These are phyloP conservation scores for Paraphaeosphaeria sporulosa DNA, from an alignment of 2,329 filamentous ascomycete genomes.

Conservation along the genomic window DNA sequence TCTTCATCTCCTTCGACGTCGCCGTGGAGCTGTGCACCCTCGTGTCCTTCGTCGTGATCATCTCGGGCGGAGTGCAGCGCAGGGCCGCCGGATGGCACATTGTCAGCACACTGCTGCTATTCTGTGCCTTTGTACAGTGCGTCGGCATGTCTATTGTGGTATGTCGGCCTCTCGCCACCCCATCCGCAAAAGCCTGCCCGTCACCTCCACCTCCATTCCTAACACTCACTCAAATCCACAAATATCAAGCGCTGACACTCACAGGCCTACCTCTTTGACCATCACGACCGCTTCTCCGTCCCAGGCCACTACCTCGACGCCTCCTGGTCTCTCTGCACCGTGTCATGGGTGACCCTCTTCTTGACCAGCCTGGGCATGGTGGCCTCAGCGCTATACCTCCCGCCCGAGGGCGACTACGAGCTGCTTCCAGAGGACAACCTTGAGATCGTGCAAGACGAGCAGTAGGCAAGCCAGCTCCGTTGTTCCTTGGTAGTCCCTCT, in stretches of 20 bases:
- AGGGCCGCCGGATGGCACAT: conserved; percentile 85
- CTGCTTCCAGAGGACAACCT: conserved; percentile 62
- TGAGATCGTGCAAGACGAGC: conserved; percentile 40
- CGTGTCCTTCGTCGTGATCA: conserved; percentile 79
- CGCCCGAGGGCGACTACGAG: conserved; percentile 87
- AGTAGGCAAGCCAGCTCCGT: conserved; percentile 30
- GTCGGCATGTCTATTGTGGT: conserved; percentile 85
- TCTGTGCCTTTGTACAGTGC: conserved; percentile 74
- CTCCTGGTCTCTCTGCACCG: conserved; percentile 75
- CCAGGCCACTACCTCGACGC: conserved; percentile 81
- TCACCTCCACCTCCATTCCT: neutral
- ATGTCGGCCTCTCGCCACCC: conserved; percentile 47
- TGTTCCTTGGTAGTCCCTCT: conserved; percentile 16
- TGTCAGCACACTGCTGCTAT: conserved; percentile 68
- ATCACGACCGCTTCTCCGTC: conserved; percentile 80
- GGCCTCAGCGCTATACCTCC: conserved; percentile 73
- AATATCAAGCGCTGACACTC: conserved; percentile 13
- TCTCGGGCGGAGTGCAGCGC: conserved; percentile 80
- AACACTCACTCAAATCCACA: neutral
- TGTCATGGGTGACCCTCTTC: conserved; percentile 65
- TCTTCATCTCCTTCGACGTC: conserved; percentile 83
- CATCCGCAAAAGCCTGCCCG: neutral
- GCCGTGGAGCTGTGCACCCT: conserved; percentile 82
- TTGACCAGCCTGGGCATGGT: conserved; percentile 66
- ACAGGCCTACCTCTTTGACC: conserved; percentile 82